These are phyloP conservation scores for Saccharomycopsis schoenii DNA, from an alignment of 805 yeast genomes.

Conservation along the genomic window DNA sequence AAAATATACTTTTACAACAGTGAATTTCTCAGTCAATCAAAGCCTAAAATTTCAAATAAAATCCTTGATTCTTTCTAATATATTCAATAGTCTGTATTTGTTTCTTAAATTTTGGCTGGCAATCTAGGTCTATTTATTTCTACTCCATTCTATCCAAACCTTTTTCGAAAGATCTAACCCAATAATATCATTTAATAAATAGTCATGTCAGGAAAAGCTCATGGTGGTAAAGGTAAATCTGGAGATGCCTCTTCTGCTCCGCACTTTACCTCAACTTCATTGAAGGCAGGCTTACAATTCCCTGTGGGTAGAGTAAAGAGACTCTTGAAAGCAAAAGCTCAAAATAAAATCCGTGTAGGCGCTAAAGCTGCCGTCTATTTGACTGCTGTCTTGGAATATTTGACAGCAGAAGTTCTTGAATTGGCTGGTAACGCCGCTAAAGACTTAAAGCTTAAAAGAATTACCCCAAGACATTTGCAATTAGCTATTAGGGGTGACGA, in stretches of 20 bases:
- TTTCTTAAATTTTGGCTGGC: background rate
- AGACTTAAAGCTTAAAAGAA: slow-evolving; percentile 90
- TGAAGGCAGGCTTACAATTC: slow-evolving; percentile 90
- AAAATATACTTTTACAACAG: background rate
- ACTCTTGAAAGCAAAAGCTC: slow-evolving; percentile 84
- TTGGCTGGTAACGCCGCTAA: slow-evolving; percentile 98
- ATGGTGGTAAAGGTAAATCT: slow-evolving; percentile 95
- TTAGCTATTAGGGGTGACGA: slow-evolving; percentile 97
- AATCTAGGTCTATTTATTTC: background rate
- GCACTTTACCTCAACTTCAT: slow-evolving; percentile 58
- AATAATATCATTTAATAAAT: background rate
- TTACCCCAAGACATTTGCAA: slow-evolving; percentile 94
- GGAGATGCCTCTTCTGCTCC: slow-evolving; percentile 51
- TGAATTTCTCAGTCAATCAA: no score
- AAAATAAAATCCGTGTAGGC: slow-evolving; percentile 76
- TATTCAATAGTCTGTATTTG: background rate
- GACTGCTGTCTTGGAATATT: slow-evolving; percentile 91
- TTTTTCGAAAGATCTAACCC: background rate
- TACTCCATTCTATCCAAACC: background rate
- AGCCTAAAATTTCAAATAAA: background rate
- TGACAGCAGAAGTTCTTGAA: slow-evolving; percentile 95
- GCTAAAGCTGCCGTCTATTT: slow-evolving; percentile 86
- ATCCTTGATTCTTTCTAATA: background rate
- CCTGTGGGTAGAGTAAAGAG: slow-evolving; percentile 99
- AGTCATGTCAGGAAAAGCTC: slow-evolving; percentile 86